Base-by-base conservation (phyloP, 768 basidiomycete genomes). In the Guyanaporus albipodus region DNA sequence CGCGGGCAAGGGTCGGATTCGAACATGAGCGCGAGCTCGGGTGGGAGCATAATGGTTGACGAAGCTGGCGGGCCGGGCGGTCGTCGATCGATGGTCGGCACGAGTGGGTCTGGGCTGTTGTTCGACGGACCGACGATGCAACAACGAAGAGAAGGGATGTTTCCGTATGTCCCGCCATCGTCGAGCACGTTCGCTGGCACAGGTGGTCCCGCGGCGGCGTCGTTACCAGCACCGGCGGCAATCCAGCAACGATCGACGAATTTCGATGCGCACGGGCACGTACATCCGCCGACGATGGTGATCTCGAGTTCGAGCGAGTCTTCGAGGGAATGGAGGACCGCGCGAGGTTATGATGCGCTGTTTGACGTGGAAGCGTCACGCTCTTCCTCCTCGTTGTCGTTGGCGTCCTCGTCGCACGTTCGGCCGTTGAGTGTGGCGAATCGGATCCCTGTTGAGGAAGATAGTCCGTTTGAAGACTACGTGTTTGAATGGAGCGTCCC, bases 391-490 rank as follows among this genome's bases (percentile, higher is more conserved):
- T 51, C 50, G 0, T 46, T 47, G 1, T 59, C 56, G 1, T 29
- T 38, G 36, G n/a, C 31, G 8, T 44, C 59, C 11, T 24, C 24
- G 2, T 14, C 55, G 21, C 40, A 19, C 11, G 31, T 32, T 8
- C 51, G 46, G 7, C 59, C 59, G 2, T 38, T 44, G 41, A 44
- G 57, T 9, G 28, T 62, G 17, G 23, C 46, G 41, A 49, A 38
- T 14, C 60, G 61, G 17, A 31, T 63, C 36, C 60, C 58, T 0
- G 36, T 59, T 8, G 52, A 61, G 0, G 60, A 62, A 26, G 59
- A 60, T 6, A 28, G 34, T 9, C 6, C 32, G 35, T 51, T 54
- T 17, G 59, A 61, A 2, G 59, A 60, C 0, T 39, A 31, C 19
- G 28, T 46, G 41, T 52, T 55, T 48, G 50, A 53, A 14, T 59